A percentile compares a stretch with the other conserved stretches of the same genome.
Conservation (phyloP, 2,329 filamentous ascomycete species). For the Fusarium stilboides region DNA sequence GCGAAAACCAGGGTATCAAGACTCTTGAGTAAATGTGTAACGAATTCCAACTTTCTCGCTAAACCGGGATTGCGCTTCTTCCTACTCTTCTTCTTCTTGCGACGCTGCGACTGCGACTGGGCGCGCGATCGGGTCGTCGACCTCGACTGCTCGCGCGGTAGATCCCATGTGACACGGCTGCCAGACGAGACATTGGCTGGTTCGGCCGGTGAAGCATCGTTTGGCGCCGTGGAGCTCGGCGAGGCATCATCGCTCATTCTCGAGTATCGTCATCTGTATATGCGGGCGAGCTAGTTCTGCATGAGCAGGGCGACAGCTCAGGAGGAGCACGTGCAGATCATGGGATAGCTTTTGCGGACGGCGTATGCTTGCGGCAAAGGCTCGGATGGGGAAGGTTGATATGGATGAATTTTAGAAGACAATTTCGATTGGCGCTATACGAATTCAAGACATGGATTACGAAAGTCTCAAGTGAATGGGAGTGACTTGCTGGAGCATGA, state of each 20-base stretch:
- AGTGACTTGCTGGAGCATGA: constrained; percentile 36
- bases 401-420: constrained; percentile 7
- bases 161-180: constrained; percentile 41
- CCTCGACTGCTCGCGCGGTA: constrained; percentile 31
- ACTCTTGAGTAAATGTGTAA: constrained; percentile 72
- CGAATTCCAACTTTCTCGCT: constrained; percentile 72
- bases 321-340: constrained; percentile 47
- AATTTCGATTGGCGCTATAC: constrained; percentile 18
- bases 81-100: constrained; percentile 56
- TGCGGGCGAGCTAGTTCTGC: constrained; percentile 50
- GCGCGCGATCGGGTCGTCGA: constrained; percentile 34
- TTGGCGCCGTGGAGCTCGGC: constrained; percentile 58
- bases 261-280: constrained; percentile 55
- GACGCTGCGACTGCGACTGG: constrained; percentile 52
- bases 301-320: constrained; percentile 51
- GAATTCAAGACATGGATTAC: constrained; percentile 27
- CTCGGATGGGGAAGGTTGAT: not conserved
- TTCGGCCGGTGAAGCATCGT: constrained; percentile 42
- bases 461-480: constrained; percentile 20
- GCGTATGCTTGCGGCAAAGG: constrained; percentile 8
- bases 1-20: constrained; percentile 76
- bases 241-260: constrained; percentile 69
- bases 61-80: constrained; percentile 61
- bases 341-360: constrained; percentile 35
- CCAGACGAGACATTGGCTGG: constrained; percentile 26